Evolutionary conservation across 2,329 filamentous ascomycete genomes (phyloP).

Genomic region (Nannizzia gypsea): DNA sequence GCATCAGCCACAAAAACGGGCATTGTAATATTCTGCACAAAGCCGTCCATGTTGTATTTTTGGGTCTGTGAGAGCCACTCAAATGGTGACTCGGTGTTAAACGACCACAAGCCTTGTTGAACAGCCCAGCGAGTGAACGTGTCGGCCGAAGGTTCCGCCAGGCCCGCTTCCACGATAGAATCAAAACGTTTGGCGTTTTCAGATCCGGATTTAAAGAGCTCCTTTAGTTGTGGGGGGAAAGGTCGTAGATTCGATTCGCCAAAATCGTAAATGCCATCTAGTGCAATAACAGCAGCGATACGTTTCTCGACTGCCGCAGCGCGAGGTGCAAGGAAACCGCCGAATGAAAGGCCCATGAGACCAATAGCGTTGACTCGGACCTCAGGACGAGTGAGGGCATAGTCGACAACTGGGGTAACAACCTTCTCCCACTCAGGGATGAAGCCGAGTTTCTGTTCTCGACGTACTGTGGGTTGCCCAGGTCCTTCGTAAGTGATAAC

Average conservation of each 20-base stretch:
- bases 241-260: conserved; percentile 13
- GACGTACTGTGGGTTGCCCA: conserved; percentile 31
- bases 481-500: conserved; percentile 36
- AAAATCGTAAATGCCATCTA: conserved; percentile 32
- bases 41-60: conserved; percentile 13
- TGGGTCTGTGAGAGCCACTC: conserved; percentile 18
- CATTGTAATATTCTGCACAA: conserved; percentile 16
- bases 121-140: conserved; percentile 23
- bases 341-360: conserved; percentile 34
- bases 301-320: conserved; percentile 37
- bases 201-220: conserved; percentile 1
- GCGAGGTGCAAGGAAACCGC: conserved; percentile 31
- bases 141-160: conserved; percentile 6
- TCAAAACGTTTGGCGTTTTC: not conserved
- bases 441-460: conserved; percentile 32
- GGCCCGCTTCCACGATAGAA: conserved; percentile 11
- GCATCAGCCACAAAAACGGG: conserved; percentile 19
- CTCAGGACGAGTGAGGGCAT: conserved; percentile 15
- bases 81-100: conserved; percentile 21
- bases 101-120: conserved; percentile 27
- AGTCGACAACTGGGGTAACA: conserved; percentile 30
- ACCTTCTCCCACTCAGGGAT: conserved; percentile 34
- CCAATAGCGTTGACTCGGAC: conserved; percentile 26
- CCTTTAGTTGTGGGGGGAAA: not conserved
- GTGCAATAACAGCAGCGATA: conserved; percentile 28